Base-by-base conservation (phyloP, 805 yeast genomes). In the Starmerella roubikii region DNA sequence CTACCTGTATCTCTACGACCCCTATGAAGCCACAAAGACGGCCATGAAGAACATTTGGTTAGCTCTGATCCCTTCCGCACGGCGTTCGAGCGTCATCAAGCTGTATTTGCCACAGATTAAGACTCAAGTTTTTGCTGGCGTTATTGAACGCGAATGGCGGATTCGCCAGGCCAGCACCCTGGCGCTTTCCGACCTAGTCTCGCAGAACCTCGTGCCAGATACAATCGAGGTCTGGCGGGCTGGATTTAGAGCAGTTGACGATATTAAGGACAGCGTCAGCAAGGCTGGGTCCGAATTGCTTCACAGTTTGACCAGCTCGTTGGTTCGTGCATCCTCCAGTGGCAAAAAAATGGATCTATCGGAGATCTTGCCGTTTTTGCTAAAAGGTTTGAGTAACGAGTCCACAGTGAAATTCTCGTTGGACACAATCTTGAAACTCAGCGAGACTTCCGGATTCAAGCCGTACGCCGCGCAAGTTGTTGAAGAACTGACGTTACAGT, bases 1-100 rank as follows among this genome's bases (percentile, higher is more conserved):
- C 21, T 91, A 67, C 59, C 65, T 96, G 38, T 88, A 85, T 59
- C 67, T 78, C 43, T 84, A 74, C 61, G 97, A 91, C 59, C 94
- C 97, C 0, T 76, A 71, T 48, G 57, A 71, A 3, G 62, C 75
- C 1, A 95, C 88, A 4, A 67, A 86, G 0, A 68, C 66, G 42
- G 76, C 94, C 0, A 91, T 88, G 97, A 72, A 72, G 51, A 84
- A 78, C 25, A 88, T 88, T 37, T 88, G 97, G 97, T 66, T 68
- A 35, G 65, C 80, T 0, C 60, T 88, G 49, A 69, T 44, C 4
- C 48, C 48, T 2, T n/a, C 32, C 10, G 12, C 37, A 83, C 23
- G 57, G 64, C 3, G 74, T 71, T 44, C 73, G 43, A 61, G 81
- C 0, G 61, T 78, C 0, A 61, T 86, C 11, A 62, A 60, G 3